phyloP scores from a whole-genome alignment of 106 monocot genomes.

The Dendrobium officinale region DNA sequence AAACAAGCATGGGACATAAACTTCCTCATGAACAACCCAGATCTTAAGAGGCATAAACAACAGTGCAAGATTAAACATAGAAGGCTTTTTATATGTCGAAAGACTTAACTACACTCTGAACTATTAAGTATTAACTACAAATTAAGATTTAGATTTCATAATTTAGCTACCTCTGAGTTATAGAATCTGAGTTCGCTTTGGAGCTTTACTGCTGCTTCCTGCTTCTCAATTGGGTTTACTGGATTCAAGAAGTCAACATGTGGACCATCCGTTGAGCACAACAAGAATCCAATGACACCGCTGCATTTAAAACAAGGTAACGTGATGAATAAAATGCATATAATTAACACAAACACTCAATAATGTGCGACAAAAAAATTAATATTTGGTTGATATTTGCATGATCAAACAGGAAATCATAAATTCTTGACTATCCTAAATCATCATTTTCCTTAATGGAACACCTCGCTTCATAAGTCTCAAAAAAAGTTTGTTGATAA shows the following conservation, averaged over 20 bases:
- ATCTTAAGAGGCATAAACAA: too few relatives aligned
- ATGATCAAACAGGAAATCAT: neutral
- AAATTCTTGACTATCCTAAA: neutral
- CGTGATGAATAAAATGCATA: neutral
- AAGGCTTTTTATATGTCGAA: neutral
- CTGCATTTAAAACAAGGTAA: slow-evolving; percentile 24
- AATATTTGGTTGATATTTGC: neutral
- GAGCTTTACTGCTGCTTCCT: slow-evolving; percentile 23
- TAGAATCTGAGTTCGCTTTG: slow-evolving; percentile 60
- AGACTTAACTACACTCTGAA: neutral
- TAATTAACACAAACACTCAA: neutral
- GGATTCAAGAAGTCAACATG: slow-evolving; percentile 66
- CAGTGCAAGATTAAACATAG: neutral
- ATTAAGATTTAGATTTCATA: neutral
- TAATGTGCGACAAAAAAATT: neutral
- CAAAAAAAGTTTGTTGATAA: too few relatives aligned
- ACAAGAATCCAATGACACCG: slow-evolving; percentile 79
- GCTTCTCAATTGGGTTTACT: slow-evolving; percentile 73
- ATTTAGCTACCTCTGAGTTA: slow-evolving; percentile 60
- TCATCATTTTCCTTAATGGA: neutral
- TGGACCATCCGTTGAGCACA: slow-evolving; percentile 71
- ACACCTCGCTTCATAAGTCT: neutral
- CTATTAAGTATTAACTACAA: neutral
- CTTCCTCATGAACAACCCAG: too few relatives aligned
- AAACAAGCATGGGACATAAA: neutral